Base-by-base conservation (phyloP, 306 rosid genomes). In the Erythrophleum fordii region DNA sequence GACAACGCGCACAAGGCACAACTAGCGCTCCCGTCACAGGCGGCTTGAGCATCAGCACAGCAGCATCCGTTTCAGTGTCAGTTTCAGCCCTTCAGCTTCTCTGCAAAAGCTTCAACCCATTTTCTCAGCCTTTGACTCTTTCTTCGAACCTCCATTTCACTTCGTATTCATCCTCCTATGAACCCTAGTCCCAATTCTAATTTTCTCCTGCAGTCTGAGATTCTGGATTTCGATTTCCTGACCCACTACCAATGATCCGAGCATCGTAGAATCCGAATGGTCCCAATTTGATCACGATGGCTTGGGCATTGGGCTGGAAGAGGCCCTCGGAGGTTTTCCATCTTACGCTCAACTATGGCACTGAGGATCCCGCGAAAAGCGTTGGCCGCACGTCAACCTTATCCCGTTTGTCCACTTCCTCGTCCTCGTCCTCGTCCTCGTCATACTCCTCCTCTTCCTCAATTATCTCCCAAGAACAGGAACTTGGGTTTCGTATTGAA, bases 291-390 rank as follows among this genome's bases (percentile, higher is more conserved):
- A 72, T 85, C 73, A 78, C 84, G 90, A 95, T 95, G 98, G 89
- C 97, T 70, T 95, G 98, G 98, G 95, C 97, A 18, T 82, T 95
- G 87, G 97, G 97, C 39, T 94, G 98, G 98, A 94, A 94, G 87
- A 88, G 97, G 42, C 84, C 92, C 8, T 92, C 97, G 2, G 98
- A 94, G 92, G 84, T 90, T 87, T 94, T 95, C 93, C 98, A 86
- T 71, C 91, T 95, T 71, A 74, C 86, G 28, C 88, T 95, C 72
- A 90, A 87, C 86, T 95, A 95, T 83, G 98, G 98, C 82, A 87
- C 81, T 69, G 97, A 90, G 42, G 94, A 90, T 71, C 88, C 88
- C 46, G 85, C 82, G 80, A 94, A 91, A 83, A 84, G 65, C 84
- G 72, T 85, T 28, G 88, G 52, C 41, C 93, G 94, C 9, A 23